Percentiles rank a stretch among this genome's conserved stretches.
These are phyloP conservation scores for Durusdinium trenchii DNA, from an alignment of 73 alveolate species.

Conservation along the genomic window DNA sequence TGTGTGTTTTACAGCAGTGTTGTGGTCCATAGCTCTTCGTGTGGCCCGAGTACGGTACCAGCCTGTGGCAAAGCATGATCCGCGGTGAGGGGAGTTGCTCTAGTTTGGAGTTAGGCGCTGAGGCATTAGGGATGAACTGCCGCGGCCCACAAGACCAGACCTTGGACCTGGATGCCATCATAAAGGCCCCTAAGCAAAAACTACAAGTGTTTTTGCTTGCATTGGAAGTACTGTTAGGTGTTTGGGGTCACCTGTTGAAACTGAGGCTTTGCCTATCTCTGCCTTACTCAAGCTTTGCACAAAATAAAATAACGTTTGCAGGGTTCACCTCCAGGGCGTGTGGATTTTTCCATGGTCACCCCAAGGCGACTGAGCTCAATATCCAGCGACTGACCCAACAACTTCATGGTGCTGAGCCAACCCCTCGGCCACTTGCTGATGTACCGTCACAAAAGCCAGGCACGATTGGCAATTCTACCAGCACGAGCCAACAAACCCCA, in stretches of 20 bases:
- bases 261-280: not conserved
- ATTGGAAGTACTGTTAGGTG: not conserved
- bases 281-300: not conserved
- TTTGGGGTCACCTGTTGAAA: not conserved
- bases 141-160: not conserved
- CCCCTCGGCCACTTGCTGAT: not conserved
- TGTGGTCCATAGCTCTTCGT: too few species aligned
- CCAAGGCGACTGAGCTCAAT: constrained; percentile 16
- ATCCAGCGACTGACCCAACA: not conserved
- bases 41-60: not conserved
- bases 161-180: not conserved
- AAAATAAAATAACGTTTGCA: not conserved
- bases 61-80: not conserved
- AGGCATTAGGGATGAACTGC: not conserved
- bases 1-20: too few species aligned
- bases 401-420: not conserved
- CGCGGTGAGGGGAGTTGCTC: not conserved
- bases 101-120: not conserved
- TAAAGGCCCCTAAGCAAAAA: not conserved
- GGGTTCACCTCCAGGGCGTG: not conserved
- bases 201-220: not conserved
- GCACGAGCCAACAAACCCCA: not conserved
- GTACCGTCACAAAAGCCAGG: not conserved
- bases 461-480: not conserved
- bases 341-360: not conserved